phyloP scores from a whole-genome alignment of 495 filamentous ascomycete genomes.

The Xylaria flabelliformis region DNA sequence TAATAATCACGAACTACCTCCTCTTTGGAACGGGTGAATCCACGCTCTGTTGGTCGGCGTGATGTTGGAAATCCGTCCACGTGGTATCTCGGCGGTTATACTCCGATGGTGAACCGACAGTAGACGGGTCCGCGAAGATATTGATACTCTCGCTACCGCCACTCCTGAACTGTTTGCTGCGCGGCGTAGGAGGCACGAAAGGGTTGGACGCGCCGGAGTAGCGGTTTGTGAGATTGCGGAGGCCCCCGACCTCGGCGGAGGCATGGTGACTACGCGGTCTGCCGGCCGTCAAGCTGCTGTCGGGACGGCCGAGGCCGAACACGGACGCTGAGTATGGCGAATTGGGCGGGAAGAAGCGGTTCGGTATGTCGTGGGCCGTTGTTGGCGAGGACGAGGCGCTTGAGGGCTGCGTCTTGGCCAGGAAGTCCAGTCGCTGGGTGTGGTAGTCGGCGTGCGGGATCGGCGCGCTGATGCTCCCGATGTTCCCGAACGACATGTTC shows the following conservation, averaged over 20 bases:
- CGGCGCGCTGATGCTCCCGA: slow-evolving; percentile 55
- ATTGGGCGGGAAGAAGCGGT: slow-evolving; percentile 37
- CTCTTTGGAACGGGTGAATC: background rate
- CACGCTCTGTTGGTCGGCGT: slow-evolving; percentile 27
- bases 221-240: slow-evolving; percentile 36
- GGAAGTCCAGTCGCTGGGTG: slow-evolving; percentile 46
- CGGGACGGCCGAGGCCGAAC: slow-evolving; percentile 28
- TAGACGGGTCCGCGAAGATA: slow-evolving; percentile 69
- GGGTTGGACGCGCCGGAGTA: slow-evolving; percentile 24
- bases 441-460: slow-evolving; percentile 45
- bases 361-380: background rate
- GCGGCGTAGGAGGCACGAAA: slow-evolving; percentile 33
- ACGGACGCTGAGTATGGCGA: slow-evolving; percentile 33
- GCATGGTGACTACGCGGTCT: slow-evolving; percentile 35
- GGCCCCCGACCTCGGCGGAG: slow-evolving; percentile 37
- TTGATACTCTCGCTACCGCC: slow-evolving; percentile 67
- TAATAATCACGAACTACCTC: background rate
- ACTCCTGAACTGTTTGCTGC: slow-evolving; percentile 58
- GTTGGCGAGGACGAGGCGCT: slow-evolving; percentile 31
- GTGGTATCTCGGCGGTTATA: slow-evolving; percentile 34
- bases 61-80: slow-evolving; percentile 39
- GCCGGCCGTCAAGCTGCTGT: slow-evolving; percentile 28
- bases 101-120: slow-evolving; percentile 33
- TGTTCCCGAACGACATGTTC: slow-evolving; percentile 55
- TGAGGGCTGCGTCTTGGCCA: slow-evolving; percentile 35